A percentile compares a stretch with the other conserved stretches of the same genome.
Evolutionary conservation across 192 early-diverging fungal species (phyloP).

Genomic region (Coemansia sp.): DNA sequence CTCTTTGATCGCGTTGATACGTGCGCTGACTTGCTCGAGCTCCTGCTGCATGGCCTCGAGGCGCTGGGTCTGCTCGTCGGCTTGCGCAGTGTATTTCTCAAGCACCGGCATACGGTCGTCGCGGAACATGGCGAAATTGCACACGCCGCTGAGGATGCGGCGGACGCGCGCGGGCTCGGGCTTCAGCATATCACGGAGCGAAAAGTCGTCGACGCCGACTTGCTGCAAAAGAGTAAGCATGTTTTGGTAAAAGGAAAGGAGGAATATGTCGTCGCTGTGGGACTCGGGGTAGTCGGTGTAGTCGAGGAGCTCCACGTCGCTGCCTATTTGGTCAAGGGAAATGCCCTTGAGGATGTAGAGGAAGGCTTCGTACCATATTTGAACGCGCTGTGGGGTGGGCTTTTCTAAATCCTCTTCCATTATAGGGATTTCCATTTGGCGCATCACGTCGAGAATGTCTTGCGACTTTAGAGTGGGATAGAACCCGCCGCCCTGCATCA

Average conservation of each 20-base stretch:
- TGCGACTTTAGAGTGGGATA: slow-evolving; percentile 72
- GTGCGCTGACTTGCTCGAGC: slow-evolving; percentile 57
- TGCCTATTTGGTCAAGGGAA: slow-evolving; percentile 55
- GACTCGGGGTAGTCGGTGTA: slow-evolving; percentile 58
- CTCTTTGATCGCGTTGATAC: slow-evolving; percentile 56
- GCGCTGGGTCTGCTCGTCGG: slow-evolving; percentile 51
- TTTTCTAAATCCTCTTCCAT: slow-evolving; percentile 70
- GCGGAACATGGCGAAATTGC: slow-evolving; percentile 90
- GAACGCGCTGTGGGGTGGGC: slow-evolving; percentile 67
- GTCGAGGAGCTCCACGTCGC: slow-evolving; percentile 36
- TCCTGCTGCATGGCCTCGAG: slow-evolving; percentile 52
- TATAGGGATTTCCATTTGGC: slow-evolving; percentile 72
- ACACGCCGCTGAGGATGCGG: slow-evolving; percentile 75
- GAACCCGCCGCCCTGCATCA: slow-evolving; percentile 41
- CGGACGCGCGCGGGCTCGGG: slow-evolving; percentile 69
- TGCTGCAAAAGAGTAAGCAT: slow-evolving; percentile 66
- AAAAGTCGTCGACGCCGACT: slow-evolving; percentile 75
- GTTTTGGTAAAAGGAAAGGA: slow-evolving; percentile 65
- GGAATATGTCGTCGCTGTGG: slow-evolving; percentile 62
- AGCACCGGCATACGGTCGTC: slow-evolving; percentile 70
- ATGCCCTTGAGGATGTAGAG: slow-evolving; percentile 68
- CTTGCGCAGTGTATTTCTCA: slow-evolving; percentile 62
- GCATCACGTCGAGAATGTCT: slow-evolving; percentile 74
- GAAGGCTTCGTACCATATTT: slow-evolving; percentile 71
- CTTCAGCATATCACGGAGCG: slow-evolving; percentile 73